phyloP scores from a whole-genome alignment of 208 protist genomes.

The Crithidia expoeki region DNA sequence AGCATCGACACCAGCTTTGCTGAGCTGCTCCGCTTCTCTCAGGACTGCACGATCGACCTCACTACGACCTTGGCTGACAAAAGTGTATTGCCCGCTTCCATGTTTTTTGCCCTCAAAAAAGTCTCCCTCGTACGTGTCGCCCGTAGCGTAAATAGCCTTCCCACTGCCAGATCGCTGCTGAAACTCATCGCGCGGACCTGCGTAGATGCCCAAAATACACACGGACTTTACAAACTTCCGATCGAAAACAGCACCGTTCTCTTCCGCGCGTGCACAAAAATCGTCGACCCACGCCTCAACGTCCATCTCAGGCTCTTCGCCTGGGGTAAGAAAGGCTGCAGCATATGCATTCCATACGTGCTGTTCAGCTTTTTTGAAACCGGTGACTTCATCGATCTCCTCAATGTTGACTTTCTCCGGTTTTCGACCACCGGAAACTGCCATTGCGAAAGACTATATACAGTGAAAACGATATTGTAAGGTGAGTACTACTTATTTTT shows the following conservation, averaged over 20 bases:
- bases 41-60: slow-evolving; percentile 84
- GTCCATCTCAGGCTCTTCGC: slow-evolving; percentile 71
- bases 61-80: slow-evolving; percentile 64
- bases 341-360: slow-evolving; percentile 83
- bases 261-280: slow-evolving; percentile 75
- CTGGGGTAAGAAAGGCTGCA: slow-evolving; percentile 53
- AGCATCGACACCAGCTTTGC: slow-evolving; percentile 41
- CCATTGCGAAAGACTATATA: slow-evolving; percentile 5
- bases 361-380: slow-evolving; percentile 82
- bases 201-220: slow-evolving; percentile 84
- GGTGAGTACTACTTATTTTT: no score
- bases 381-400: slow-evolving; percentile 80
- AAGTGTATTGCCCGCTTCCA: slow-evolving; percentile 80
- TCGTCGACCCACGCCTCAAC: slow-evolving; percentile 79
- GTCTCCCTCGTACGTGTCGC: slow-evolving; percentile 89
- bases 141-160: slow-evolving; percentile 83
- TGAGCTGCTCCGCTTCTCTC: slow-evolving; percentile 54
- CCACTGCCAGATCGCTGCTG: slow-evolving; percentile 86
- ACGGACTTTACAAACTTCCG: slow-evolving; percentile 82
- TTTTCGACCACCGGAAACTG: slow-evolving; percentile 14
- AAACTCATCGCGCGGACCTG: slow-evolving; percentile 89
- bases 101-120: slow-evolving; percentile 92
- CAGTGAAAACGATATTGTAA: slow-evolving; percentile 1
- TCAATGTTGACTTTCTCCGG: slow-evolving; percentile 59
- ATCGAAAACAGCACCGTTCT: slow-evolving; percentile 57